Base-by-base conservation (phyloP, 2,329 filamentous ascomycete genomes). In the Fusarium goolgardi region DNA sequence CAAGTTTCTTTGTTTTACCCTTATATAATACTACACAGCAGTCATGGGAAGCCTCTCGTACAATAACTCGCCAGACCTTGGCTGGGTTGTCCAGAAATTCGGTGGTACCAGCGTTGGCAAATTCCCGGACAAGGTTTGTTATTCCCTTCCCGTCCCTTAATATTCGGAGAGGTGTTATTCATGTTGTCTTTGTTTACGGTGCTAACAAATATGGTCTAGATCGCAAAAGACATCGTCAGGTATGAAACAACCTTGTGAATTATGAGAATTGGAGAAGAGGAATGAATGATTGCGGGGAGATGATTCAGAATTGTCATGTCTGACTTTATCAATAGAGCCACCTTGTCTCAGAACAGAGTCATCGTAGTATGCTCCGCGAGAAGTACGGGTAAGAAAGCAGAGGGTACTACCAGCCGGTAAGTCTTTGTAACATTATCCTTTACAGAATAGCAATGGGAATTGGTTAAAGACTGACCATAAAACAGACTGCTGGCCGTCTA, bases 41-140 rank as follows among this genome's bases (percentile, higher is more conserved):
- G 57, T 44, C 43, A 80, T 79, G 78, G 78, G 75, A 55, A 75
- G 74, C 64, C 75, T 75, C 18, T 71, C 73, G 40, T 67, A 75
- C 62, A 73, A 67, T 69, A 82, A 82, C 70, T 72, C 76, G 49
- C 74, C 77, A 55, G 72, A 74, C 46, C 81, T 83, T 68, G 84
- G 84, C 71, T 97, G 94, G 94, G 85, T 97, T 31, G 91, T 97
- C 51, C 94, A 97, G 79, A 97, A 97, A 80, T 97, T 97, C 79
- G 94, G 94, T 66, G 95, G 95, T 52, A 99, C 95, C 53, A 97
- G 93, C 76, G 92, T 98, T 52, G 96, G 95, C 73, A 98, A 98
- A 81, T 97, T 97, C 75, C 90, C 94, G 53, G 86, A 88, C 71
- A 90, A 91, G 80, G 84, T 86, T 75, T 60, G 81, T 75, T 59